Base-by-base conservation (phyloP, 257 asterid species). In the Gentiana straminea region DNA sequence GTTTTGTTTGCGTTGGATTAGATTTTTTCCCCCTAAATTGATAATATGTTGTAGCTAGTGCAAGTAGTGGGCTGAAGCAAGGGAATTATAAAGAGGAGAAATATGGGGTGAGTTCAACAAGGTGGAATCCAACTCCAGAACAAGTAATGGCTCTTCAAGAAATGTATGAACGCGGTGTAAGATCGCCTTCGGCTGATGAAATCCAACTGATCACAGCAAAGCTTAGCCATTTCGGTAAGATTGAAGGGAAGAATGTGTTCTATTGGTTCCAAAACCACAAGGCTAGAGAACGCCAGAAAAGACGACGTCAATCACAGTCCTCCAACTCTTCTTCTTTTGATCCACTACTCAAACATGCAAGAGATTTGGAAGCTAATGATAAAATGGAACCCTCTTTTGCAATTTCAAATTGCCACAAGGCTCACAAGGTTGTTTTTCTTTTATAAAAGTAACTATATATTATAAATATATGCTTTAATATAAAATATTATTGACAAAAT, bases 111-210 rank as follows among this genome's bases (percentile, higher is more conserved):
- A 64, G 67, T 45, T 50, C 92, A 12, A 41, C 24, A 24, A 67
- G 95, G 63, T 89, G 97, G 97, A 89, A 81, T 70, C 97, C 97
- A 53, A 83, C 95, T 2, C 73, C 89, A 15, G 97, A 85, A 64
- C 97, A 89, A 52, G 51, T 89, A 45, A 79, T 77, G 66, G 80
- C 85, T 4, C 84, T 89, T 3, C 87, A 81, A 38, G 97, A 89
- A 61, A 75, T 83, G 93, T 86, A 85, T 56, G 55, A 75, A 35
- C 70, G 83, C 4, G 94, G 94, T 33, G 68, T 74, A 13, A 73
- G 86, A 34, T 83, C 88, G 2, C 95, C 97, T 10, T 71, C 94
- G 9, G 84, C 97, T 3, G 88, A 82, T 49, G 94, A 89, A 73
- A 89, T 89, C 71, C 87, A 81, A 59, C 83, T 77, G 13, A 85